Evolutionary conservation across 495 filamentous ascomycete genomes (phyloP).

Genomic region (Rhypophila decipiens): DNA sequence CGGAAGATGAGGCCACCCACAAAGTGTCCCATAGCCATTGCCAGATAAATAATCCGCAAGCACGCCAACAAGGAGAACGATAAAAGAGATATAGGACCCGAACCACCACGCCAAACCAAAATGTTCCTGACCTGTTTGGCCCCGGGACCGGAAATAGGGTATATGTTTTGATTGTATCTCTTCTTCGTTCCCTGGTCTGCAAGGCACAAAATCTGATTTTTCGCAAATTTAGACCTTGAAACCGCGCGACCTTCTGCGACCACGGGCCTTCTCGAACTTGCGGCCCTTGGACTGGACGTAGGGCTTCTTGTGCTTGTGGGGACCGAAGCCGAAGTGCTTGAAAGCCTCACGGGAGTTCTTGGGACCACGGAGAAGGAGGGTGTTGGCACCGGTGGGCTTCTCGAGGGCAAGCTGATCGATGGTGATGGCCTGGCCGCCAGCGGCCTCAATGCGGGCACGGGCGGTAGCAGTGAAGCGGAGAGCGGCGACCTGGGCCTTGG

Average conservation of each 20-base stretch:
- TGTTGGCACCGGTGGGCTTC: constrained; percentile 89
- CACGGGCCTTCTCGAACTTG: constrained; percentile 98
- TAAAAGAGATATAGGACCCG: not conserved
- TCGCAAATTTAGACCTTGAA: constrained; percentile 90
- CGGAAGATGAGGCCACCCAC: not conserved
- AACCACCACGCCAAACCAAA: not conserved
- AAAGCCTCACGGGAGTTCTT: constrained; percentile 96
- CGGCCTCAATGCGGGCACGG: constrained; percentile 83
- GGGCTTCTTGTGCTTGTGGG: constrained; percentile 97
- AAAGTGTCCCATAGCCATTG: constrained; percentile 6
- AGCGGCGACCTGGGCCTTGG: constrained; percentile 87
- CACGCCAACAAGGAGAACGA: not conserved
- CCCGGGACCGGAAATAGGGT: not conserved
- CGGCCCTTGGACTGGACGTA: constrained; percentile 96
- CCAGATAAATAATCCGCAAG: constrained; percentile 1
- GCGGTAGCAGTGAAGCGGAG: constrained; percentile 94
- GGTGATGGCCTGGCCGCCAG: constrained; percentile 89
- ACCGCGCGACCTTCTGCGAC: constrained; percentile 88
- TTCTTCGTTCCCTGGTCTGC: not conserved
- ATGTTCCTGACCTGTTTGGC: not conserved
- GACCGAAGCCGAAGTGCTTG: constrained; percentile 98
- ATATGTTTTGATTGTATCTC: not conserved
- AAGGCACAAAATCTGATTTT: not conserved
- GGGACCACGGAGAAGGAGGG: constrained; percentile 86
- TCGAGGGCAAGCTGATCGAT: constrained; percentile 93